Percentiles rank a stretch among this genome's conserved stretches.
phyloP scores from a whole-genome alignment of 2,329 filamentous ascomycete genomes.

The Calonectria pseudoreteaudii region DNA sequence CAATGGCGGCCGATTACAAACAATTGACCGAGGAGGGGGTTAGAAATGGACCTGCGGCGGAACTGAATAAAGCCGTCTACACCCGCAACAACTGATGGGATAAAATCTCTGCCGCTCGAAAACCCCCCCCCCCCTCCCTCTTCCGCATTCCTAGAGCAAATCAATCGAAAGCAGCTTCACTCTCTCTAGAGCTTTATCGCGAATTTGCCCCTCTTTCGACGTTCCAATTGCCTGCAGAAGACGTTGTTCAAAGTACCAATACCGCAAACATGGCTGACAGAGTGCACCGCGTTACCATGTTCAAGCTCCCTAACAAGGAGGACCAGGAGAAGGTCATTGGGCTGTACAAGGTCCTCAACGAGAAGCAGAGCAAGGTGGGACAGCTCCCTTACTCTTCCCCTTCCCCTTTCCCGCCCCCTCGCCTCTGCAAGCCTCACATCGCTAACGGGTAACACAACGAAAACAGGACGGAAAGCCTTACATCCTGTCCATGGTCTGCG shows the following conservation, averaged over 20 bases:
- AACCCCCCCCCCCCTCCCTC: not conserved
- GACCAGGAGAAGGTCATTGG: conserved; percentile 58
- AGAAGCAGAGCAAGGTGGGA: conserved; percentile 56
- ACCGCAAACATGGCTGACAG: conserved; percentile 53
- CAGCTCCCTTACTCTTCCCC: not conserved
- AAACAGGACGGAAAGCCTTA: conserved; percentile 78
- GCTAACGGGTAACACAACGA: conserved; percentile 6
- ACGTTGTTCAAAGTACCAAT: not conserved
- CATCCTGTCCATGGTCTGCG: conserved; percentile 69
- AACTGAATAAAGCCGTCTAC: conserved; percentile 15
- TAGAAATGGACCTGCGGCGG: not conserved
- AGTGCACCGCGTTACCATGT: conserved; percentile 64
- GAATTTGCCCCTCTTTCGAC: not conserved
- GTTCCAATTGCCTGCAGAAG: conserved; percentile 12
- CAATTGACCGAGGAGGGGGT: conserved; percentile 6
- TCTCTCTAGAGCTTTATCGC: not conserved
- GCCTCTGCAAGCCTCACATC: not conserved
- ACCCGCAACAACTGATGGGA: not conserved
- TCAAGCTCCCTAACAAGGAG: conserved; percentile 61
- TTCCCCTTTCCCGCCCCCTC: not conserved
- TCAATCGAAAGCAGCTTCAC: conserved; percentile 11
- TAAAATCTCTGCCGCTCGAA: not conserved
- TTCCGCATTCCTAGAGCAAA: not conserved
- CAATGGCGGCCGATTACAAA: not conserved
- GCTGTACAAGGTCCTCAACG: conserved; percentile 56